Percentiles rank a stretch among this genome's conserved stretches.
Conservation (phyloP, 2,329 filamentous ascomycete species). For the Aaosphaeria arxii region DNA sequence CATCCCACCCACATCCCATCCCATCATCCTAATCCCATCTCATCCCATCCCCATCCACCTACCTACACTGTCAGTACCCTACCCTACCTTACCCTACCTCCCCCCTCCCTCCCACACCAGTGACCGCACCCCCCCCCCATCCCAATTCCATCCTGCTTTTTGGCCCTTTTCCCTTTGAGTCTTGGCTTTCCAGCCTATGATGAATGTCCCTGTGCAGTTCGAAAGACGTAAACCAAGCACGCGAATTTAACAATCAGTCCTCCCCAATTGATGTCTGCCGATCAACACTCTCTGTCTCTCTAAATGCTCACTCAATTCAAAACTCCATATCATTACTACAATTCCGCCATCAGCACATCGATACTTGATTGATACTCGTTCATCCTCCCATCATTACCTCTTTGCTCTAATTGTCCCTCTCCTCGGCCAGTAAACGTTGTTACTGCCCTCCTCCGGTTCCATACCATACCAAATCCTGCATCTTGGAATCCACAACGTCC, state of each 20-base stretch:
- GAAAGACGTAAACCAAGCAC: conserved; percentile 29
- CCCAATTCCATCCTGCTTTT: not conserved
- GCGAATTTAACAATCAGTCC: conserved; percentile 32
- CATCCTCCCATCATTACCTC: conserved; percentile 30
- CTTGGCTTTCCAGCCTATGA: no score
- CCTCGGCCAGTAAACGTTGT: conserved; percentile 10
- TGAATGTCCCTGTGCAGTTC: conserved; percentile 29
- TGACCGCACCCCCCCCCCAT: not conserved
- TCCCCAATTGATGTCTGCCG: conserved; percentile 30
- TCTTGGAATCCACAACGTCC: not conserved
- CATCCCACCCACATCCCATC: not conserved
- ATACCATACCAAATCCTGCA: not conserved
- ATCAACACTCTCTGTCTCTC: conserved; percentile 27
- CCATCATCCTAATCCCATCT: not conserved
- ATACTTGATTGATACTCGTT: conserved; percentile 26
- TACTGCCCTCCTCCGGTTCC: no score
- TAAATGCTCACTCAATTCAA: conserved; percentile 27
- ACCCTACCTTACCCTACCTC: not conserved
- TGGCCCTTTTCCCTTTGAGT: not conserved
- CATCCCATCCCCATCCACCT: no score
- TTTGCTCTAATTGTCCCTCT: conserved; percentile 27
- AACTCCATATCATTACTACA: conserved; percentile 18
- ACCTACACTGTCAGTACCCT: not conserved
- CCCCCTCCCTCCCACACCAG: not conserved
- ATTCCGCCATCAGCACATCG: conserved; percentile 23